phyloP scores from a whole-genome alignment of 257 asterid genomes.

The Fraxinus pennsylvanica region DNA sequence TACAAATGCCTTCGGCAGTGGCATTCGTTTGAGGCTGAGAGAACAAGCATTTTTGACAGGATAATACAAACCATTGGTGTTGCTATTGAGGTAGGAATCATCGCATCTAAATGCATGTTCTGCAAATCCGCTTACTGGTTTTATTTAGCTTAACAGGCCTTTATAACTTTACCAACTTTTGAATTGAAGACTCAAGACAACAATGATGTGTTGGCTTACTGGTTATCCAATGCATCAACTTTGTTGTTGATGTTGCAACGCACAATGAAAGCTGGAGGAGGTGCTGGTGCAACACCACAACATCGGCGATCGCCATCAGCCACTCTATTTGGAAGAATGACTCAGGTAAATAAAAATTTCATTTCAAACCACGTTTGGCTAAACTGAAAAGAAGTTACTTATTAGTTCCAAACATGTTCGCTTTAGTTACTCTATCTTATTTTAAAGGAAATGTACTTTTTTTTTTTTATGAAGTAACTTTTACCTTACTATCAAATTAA shows the following conservation, averaged over 20 bases:
- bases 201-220: slow-evolving; percentile 81
- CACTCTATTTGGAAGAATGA: slow-evolving; percentile 95
- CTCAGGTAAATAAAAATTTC: slow-evolving; percentile 58
- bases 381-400: not conserved
- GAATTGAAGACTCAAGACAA: slow-evolving; percentile 78
- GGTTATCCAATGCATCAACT: slow-evolving; percentile 97
- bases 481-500: not conserved
- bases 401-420: not conserved
- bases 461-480: not conserved
- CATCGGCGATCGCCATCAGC: slow-evolving; percentile 89
- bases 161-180: slow-evolving; percentile 22
- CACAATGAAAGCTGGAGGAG: slow-evolving; percentile 91
- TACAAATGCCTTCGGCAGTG: slow-evolving; percentile 94
- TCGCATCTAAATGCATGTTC: not conserved
- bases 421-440: too few relatives aligned
- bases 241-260: slow-evolving; percentile 86
- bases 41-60: slow-evolving; percentile 94
- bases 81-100: slow-evolving; percentile 82
- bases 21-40: slow-evolving; percentile 90
- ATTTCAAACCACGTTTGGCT: not conserved
- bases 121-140: slow-evolving; percentile 11
- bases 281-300: slow-evolving; percentile 75
- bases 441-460: not conserved
- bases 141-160: not conserved
- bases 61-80: slow-evolving; percentile 95